phyloP scores from a whole-genome alignment of 2,329 filamentous ascomycete species.

The Talaromyces albobiverticillius region DNA sequence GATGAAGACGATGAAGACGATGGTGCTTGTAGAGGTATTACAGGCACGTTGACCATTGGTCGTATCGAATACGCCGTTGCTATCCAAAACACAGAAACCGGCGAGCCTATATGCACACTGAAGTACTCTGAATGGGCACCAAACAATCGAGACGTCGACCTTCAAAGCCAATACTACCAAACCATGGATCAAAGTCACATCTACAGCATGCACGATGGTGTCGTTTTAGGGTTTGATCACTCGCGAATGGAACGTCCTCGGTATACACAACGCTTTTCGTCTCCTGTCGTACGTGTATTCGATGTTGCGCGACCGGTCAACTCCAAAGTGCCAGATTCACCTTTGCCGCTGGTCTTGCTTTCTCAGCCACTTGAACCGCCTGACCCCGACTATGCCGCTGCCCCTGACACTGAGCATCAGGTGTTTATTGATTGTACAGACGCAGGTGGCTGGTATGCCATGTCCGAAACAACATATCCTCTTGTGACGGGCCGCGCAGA shows the following conservation, averaged over 20 bases:
- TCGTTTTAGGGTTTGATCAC: slow-evolving; percentile 76
- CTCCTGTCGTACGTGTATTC: slow-evolving; percentile 83
- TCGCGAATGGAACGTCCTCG: slow-evolving; percentile 54
- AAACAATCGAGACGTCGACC: slow-evolving; percentile 85
- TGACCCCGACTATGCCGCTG: slow-evolving; percentile 38
- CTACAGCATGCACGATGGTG: slow-evolving; percentile 80
- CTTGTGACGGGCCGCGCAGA: slow-evolving; percentile 70
- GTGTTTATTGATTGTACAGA: slow-evolving; percentile 87
- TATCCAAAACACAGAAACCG: slow-evolving; percentile 72
- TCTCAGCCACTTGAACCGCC: slow-evolving; percentile 74
- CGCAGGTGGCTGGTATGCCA: slow-evolving; percentile 86
- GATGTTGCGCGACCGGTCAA: slow-evolving; percentile 76
- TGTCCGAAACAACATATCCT: slow-evolving; percentile 84
- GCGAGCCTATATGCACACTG: slow-evolving; percentile 78
- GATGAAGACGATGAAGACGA: slow-evolving; percentile 60
- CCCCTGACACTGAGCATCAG: slow-evolving; percentile 47
- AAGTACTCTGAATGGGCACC: slow-evolving; percentile 93
- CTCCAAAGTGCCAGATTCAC: slow-evolving; percentile 58
- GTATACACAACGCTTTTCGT: slow-evolving; percentile 67
- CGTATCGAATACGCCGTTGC: slow-evolving; percentile 86
- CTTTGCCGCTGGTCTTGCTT: slow-evolving; percentile 73
- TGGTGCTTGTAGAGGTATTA: slow-evolving; percentile 60
- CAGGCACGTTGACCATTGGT: slow-evolving; percentile 77
- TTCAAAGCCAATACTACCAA: slow-evolving; percentile 74
- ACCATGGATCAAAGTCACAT: slow-evolving; percentile 88